Evolutionary conservation across 1,284 basidiomycete species (phyloP), one percentile per base, ranked within the genome.

Genomic region (Apiotrichum sp.): DNA sequence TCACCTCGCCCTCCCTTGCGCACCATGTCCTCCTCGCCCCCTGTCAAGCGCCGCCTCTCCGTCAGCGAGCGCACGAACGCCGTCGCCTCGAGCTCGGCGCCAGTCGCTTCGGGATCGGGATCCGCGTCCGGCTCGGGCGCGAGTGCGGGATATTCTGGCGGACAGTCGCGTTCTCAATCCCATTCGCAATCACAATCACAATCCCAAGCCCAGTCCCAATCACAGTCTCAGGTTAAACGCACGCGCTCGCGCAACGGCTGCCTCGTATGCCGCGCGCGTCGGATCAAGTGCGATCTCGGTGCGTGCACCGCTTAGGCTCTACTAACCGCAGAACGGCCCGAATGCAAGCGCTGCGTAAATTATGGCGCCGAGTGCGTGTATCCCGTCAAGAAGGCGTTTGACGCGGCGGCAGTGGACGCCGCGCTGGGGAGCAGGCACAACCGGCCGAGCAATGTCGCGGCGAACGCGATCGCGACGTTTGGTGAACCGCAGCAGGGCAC

Each of bases 231-330:
- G 1, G 33, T 44, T 33, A 63, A 61, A 41, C 55, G 58, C 22
- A 62, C 63, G 1, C 55, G 66, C 13, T 65, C 66, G 1, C 47
- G 61, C n/a, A 65, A 63, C 50, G 70, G 70, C 1, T 71, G 70
- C 53, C 50, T 70, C 33, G 65, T 71, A 6, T 71, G 70, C 49
- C 61, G 70, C n/a, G 59, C 64, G n/a, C 57, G 70, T 14, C 50
- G 70, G 39, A 59, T 71, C 46, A 68, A 67, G 45, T 71, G 70
- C 46, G 70, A 71, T 58, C 57, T 64, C 34, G 65, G 69, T 68
- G 46, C 51, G 65, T 61, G 11, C 14, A 29, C n/a, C 10, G 10
- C 44, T 13, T 32, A 10, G 4, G 29, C 16, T 14, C 35, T 33
- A 64, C 36, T 38, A 38, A 38, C 9, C 36, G 36, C 36, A 54